Percentiles rank a stretch among this genome's conserved stretches.
Evolutionary conservation across 176 grass and related monocot species (phyloP).

Genomic region (Oryza punctata): DNA sequence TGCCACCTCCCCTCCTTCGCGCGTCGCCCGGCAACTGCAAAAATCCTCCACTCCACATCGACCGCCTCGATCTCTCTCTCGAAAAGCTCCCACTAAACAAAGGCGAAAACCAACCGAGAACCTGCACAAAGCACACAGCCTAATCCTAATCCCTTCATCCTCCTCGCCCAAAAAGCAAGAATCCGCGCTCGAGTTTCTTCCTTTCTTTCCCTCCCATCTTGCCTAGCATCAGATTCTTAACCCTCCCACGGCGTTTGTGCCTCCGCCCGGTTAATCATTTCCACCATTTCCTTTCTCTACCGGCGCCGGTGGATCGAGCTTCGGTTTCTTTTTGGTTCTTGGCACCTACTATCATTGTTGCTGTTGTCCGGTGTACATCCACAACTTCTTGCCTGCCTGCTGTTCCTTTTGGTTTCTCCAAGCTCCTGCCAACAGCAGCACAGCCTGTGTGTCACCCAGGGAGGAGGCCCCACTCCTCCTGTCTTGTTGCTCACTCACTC

Average conservation of each 20-base stretch:
- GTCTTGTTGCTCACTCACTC: conserved; percentile 29
- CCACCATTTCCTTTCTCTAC: not conserved
- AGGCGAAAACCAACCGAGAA: not conserved
- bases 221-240: conserved; percentile 43
- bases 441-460: conserved; percentile 14
- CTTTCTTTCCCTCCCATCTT: not conserved
- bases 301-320: conserved; percentile 14
- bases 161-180: conserved; percentile 28
- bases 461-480: not conserved
- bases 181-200: not conserved
- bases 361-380: not conserved
- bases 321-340: not conserved
- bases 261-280: not conserved
- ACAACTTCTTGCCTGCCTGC: not conserved
- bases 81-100: conserved; percentile 14
- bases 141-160: not conserved
- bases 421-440: conserved; percentile 22
- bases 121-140: conserved; percentile 3
- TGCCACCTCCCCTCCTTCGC: not conserved
- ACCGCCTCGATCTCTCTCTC: not conserved
- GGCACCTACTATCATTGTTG: not conserved
- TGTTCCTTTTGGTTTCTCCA: not conserved
- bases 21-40: not conserved
- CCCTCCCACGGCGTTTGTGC: not conserved
- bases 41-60: not conserved